Evolutionary conservation across 345 rosid species (phyloP), one percentile per base, ranked within the genome.

Genomic region (Moricandia arvensis): DNA sequence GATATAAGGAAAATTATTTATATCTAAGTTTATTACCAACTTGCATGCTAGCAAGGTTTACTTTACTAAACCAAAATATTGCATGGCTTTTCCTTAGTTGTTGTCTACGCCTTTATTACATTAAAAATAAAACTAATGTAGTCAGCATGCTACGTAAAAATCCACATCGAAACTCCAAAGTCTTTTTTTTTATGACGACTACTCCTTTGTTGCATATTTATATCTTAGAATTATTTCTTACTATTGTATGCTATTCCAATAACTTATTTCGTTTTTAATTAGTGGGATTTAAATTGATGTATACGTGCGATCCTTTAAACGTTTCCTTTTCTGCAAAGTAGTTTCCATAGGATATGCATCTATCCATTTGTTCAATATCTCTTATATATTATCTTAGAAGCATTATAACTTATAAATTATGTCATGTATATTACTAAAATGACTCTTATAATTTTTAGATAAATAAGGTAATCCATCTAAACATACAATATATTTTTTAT

Each of bases 341-440:
- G 51, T 76, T 76, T 76, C 71, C 80, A 64, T 76, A 60, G 80
- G 60, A 57, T 70, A 38, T 70, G 66, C 41, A 65, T 69, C 54
- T 43, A 76, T 63, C 75, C 80, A 57, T 55, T 63, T 24, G 4
- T 4, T 62, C 24, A 53, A 11, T 45, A 8, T 45, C 53, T n/a
- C 47, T 35, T 60, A 33, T 60, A 11, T 60, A 27, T 35, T 33
- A 29, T 51, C 43, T 68, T 35, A 30, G 60, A 45, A 13, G 4
- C 26, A 17, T 16, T 53, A 26, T 24, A 34, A 53, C 6, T 8
- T 41, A 9, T 37, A 7, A 7, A 18, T 5, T 49, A 35, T 61
- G 34, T 15, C 16, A 49, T 62, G 21, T 62, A 0, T 30, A n/a
- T n/a, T n/a, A n/a, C n/a, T n/a, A n/a, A n/a, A n/a, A n/a, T n/a